These are phyloP conservation scores for Leucocoprinus sp. DNA, from an alignment of 768 basidiomycete genomes.

Conservation along the genomic window DNA sequence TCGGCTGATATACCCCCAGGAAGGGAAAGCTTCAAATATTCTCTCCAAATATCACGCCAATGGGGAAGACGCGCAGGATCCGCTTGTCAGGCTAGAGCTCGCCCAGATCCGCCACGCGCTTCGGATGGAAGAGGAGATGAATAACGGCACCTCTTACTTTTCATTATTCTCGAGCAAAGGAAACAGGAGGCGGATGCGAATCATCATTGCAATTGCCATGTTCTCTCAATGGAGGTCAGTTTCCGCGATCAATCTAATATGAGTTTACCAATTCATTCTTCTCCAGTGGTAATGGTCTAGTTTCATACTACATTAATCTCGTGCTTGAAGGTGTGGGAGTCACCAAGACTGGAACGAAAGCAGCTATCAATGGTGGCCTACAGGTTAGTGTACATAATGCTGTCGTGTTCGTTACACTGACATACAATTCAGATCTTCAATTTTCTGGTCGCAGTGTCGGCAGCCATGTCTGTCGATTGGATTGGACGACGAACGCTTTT, in stretches of 20 bases:
- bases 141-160: slow-evolving; percentile 37
- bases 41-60: slow-evolving; percentile 70
- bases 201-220: slow-evolving; percentile 58
- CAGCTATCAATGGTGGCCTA: slow-evolving; percentile 53
- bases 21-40: slow-evolving; percentile 49
- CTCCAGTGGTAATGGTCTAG: slow-evolving; percentile 54
- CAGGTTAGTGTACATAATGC: slow-evolving; percentile 29
- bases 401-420: background rate
- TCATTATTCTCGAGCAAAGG: slow-evolving; percentile 54
- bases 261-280: background rate
- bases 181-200: slow-evolving; percentile 59
- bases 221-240: slow-evolving; percentile 70
- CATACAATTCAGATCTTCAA: slow-evolving; percentile 44
- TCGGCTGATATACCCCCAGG: slow-evolving; percentile 21
- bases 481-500: slow-evolving; percentile 65
- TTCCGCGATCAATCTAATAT: background rate
- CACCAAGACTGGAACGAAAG: slow-evolving; percentile 38
- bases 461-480: slow-evolving; percentile 57
- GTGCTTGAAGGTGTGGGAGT: slow-evolving; percentile 62
- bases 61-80: slow-evolving; percentile 49
- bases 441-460: slow-evolving; percentile 46
- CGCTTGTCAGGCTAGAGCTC: slow-evolving; percentile 47
- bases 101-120: slow-evolving; percentile 67
- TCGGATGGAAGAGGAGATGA: slow-evolving; percentile 50
- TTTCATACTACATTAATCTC: slow-evolving; percentile 68